Evolutionary conservation across 768 basidiomycete genomes (phyloP), one percentile per base, ranked within the genome.

Genomic region (Chalciporus pseudorubinellus): DNA sequence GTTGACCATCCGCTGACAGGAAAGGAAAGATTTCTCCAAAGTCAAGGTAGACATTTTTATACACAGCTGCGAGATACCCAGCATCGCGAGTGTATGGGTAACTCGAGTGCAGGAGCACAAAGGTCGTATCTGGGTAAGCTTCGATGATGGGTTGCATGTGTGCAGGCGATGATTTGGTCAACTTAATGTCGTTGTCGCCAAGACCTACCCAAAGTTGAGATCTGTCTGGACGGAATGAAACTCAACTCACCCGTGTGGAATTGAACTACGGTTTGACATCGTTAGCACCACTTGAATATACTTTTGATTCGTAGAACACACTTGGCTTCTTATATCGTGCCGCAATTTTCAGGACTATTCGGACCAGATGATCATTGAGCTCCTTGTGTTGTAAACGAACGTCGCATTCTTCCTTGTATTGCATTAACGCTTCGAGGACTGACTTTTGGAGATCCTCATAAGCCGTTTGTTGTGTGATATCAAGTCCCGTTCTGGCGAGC

Each of bases 1-100:
- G 72, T 64, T 90, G 89, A 3, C 87, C 89, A 6, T 77, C 73
- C 0, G 70, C 72, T 0, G 84, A 85, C 38, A 91, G 70, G 48
- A 80, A 71, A 0, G 87, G 87, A 55, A 89, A 91, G 18, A 89
- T 72, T 77, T 87, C 85, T 36, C 89, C 89, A 63, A 91, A 87
- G 66, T 92, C 89, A 40, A 90, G 71, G 59, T 78, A 90, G 11
- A 89, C 88, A 55, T 91, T 91, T 44, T 72, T 62, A 57, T 89
- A 89, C 11, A 85, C 79, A 0, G 87, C 72, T 0, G 86, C 74
- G 44, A 92, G 75, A 65, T 91, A 92, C 6, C 85, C 87, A 6
- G 87, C 88, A 51, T 92, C 89, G 38, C 84, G 78, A 4, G 82
- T 86, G 64, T 78, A 90, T 0, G 89, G 89, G 59, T 91, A 92